phyloP scores from a whole-genome alignment of 169 alveolate genomes.

The Plasmodium vinckei region DNA sequence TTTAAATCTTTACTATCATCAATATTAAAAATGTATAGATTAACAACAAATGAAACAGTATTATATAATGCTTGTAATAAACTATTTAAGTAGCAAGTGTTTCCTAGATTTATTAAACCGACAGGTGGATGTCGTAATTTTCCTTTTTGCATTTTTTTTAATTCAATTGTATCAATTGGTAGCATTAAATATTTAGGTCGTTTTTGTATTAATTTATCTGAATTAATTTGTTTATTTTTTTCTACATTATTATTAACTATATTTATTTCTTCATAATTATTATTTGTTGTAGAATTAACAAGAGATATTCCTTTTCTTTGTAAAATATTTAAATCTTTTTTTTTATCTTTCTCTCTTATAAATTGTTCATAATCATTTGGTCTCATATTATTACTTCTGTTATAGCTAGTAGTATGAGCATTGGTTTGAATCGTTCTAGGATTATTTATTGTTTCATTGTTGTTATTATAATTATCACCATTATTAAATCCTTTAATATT shows the following conservation, averaged over 20 bases:
- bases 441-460: too few species aligned
- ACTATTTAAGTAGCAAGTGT: constrained; percentile 97
- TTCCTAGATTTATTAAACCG: constrained; percentile 94
- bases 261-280: constrained; percentile 24
- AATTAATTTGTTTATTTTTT: not conserved
- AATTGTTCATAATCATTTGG: too few species aligned
- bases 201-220: not conserved
- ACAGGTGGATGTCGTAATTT: constrained; percentile 62
- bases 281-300: not conserved
- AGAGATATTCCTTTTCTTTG: too few species aligned
- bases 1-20: not conserved
- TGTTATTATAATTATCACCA: too few species aligned
- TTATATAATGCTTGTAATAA: constrained; percentile 94
- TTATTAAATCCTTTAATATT: too few species aligned
- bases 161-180: constrained; percentile 5
- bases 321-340: too few species aligned
- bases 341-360: too few species aligned
- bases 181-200: constrained; percentile 55
- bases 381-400: too few species aligned
- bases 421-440: too few species aligned
- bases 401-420: too few species aligned
- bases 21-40: constrained; percentile 48
- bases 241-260: constrained; percentile 1
- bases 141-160: constrained; percentile 39
- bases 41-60: constrained; percentile 85